Conservation (phyloP, 768 basidiomycete species). For the Pisolithus albus region DNA sequence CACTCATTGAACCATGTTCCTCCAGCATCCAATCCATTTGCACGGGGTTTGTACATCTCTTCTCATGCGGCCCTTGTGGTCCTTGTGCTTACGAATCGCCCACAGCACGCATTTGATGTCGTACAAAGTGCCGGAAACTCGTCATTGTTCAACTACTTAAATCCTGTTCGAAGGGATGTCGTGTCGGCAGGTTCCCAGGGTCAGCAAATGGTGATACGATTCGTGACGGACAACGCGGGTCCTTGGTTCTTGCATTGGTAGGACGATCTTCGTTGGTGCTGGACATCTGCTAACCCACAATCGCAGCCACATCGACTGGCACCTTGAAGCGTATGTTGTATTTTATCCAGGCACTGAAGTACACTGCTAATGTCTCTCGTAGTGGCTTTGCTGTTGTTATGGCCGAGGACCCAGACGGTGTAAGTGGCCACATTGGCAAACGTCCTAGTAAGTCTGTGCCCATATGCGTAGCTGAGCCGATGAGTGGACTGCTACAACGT, state of each 20-base stretch:
- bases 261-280: background rate
- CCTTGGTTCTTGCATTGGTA: conserved; percentile 45
- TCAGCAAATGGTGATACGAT: conserved; percentile 46
- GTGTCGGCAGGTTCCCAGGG: conserved; percentile 21
- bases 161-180: conserved; percentile 33
- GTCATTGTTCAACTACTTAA: conserved; percentile 25
- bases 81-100: background rate
- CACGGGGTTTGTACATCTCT: conserved; percentile 18
- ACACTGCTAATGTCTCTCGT: background rate
- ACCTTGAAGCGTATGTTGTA: conserved; percentile 16
- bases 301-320: conserved; percentile 25
- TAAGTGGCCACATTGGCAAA: conserved; percentile 7
- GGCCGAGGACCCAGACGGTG: conserved; percentile 18
- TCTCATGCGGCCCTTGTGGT: no score
- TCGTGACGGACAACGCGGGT: conserved; percentile 57
- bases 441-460: conserved; percentile 10
- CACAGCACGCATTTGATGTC: conserved; percentile 31
- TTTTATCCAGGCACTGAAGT: background rate
- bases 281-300: background rate
- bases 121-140: conserved; percentile 24
- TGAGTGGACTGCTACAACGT: background rate
- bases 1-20: background rate
- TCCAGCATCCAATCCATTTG: conserved; percentile 24
- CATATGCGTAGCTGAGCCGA: background rate
- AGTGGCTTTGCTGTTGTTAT: conserved; percentile 24